Conservation (phyloP, 352 stramenopile genomes). For the Phytophthora aleatoria region DNA sequence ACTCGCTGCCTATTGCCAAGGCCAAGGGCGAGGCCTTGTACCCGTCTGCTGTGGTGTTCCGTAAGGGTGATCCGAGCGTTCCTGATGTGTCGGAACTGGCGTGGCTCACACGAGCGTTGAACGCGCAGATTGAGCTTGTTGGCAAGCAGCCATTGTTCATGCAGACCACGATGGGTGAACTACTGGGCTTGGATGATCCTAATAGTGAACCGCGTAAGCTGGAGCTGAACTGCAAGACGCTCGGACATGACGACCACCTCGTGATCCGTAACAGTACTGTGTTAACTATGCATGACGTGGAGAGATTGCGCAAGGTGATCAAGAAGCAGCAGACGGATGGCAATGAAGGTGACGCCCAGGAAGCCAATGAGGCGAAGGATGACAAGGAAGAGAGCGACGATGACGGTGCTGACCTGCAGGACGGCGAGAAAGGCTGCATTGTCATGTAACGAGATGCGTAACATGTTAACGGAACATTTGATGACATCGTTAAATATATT, state of each 20-base stretch:
- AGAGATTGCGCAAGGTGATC: slow-evolving; percentile 59
- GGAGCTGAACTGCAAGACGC: slow-evolving; percentile 58
- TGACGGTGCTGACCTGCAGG: slow-evolving; percentile 23
- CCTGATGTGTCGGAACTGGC: slow-evolving; percentile 65
- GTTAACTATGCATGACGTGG: slow-evolving; percentile 76
- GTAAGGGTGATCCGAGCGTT: slow-evolving; percentile 68
- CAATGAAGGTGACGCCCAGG: slow-evolving; percentile 6
- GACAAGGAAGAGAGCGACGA: slow-evolving; percentile 26
- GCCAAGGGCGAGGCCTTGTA: slow-evolving; percentile 58
- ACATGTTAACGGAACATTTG: not conserved
- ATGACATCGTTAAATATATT: slow-evolving; percentile 32
- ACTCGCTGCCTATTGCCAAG: slow-evolving; percentile 51
- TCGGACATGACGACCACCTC: slow-evolving; percentile 67
- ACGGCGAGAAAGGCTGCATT: slow-evolving; percentile 35
- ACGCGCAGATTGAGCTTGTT: slow-evolving; percentile 67
- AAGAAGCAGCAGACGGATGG: slow-evolving; percentile 34
- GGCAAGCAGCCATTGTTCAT: slow-evolving; percentile 75
- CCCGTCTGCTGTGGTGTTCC: slow-evolving; percentile 74
- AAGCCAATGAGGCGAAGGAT: slow-evolving; percentile 16
- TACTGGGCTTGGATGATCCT: slow-evolving; percentile 62
- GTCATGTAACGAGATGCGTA: slow-evolving; percentile 34
- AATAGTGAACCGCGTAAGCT: slow-evolving; percentile 55
- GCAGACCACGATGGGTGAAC: slow-evolving; percentile 63
- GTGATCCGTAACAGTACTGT: slow-evolving; percentile 83
- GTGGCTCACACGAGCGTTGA: slow-evolving; percentile 75